These are phyloP conservation scores for Talaromyces ruber DNA, from an alignment of 495 filamentous ascomycete species.

Conservation along the genomic window DNA sequence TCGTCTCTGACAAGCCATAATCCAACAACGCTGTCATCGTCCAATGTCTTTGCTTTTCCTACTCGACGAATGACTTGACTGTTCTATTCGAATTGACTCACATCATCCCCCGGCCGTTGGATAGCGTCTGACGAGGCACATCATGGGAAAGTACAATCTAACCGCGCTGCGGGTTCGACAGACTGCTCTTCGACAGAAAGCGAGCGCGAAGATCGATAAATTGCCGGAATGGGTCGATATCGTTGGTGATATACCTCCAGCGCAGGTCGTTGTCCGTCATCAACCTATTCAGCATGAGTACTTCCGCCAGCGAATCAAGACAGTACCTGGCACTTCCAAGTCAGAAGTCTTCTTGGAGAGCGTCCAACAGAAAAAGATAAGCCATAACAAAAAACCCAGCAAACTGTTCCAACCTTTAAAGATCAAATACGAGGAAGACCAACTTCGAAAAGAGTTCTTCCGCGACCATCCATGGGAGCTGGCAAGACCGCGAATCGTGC, in stretches of 20 bases:
- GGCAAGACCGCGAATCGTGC: conserved; percentile 73
- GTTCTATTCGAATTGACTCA: neutral
- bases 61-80: neutral
- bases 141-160: conserved; percentile 66
- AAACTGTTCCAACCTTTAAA: conserved; percentile 70
- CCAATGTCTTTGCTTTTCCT: neutral
- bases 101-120: neutral
- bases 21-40: neutral
- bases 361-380: conserved; percentile 25
- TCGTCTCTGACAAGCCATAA: neutral
- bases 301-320: conserved; percentile 38
- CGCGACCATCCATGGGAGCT: conserved; percentile 96
- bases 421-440: conserved; percentile 80
- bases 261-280: conserved; percentile 64
- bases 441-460: conserved; percentile 72
- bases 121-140: conserved; percentile 2
- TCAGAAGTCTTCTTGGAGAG: conserved; percentile 29
- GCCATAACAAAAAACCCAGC: conserved; percentile 52
- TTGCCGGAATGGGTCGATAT: conserved; percentile 72
- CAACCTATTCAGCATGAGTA: conserved; percentile 60
- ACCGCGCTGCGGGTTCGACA: conserved; percentile 65
- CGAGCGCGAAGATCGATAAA: conserved; percentile 33
- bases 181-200: conserved; percentile 49
- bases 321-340: conserved; percentile 19
- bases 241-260: conserved; percentile 65